Conservation (phyloP, 371 early-diverging fungal species). For the Paraphysoderma sedebokerense region DNA sequence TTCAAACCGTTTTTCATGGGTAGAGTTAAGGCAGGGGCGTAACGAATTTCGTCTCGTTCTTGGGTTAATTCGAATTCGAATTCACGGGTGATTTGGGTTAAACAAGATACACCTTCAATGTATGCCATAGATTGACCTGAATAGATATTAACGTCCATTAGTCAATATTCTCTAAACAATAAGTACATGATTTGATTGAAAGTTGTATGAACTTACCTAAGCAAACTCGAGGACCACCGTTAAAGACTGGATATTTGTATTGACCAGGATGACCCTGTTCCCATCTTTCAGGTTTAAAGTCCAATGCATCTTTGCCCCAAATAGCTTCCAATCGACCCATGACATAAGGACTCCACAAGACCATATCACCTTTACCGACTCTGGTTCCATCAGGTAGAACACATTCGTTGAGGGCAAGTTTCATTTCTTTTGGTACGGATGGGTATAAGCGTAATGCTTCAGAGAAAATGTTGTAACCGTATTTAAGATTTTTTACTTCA, state of each 20-base stretch:
- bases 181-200: no score
- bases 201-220: conserved; percentile 8
- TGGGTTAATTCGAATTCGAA: no score
- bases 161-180: no score
- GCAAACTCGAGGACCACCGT: conserved; percentile 31
- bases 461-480: conserved; percentile 19
- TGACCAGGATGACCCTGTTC: conserved; percentile 7
- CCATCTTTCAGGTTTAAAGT: conserved; percentile 49
- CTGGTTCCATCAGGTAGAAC: conserved; percentile 39
- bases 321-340: conserved; percentile 31
- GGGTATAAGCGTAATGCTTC: conserved; percentile 40
- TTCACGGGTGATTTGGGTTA: no score
- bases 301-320: conserved; percentile 42
- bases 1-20: no score
- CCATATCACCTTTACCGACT: conserved; percentile 26
- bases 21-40: no score
- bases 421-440: conserved; percentile 34
- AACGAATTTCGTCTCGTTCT: no score
- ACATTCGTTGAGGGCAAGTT: conserved; percentile 32
- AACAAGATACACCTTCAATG: no score
- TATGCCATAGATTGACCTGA: no score
- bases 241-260: conserved; percentile 18
- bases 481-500: conserved; percentile 20
- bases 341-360: conserved; percentile 26
- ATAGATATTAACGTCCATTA: no score